Conservation (phyloP, 331 rosid species). For the Cydonia oblonga region DNA sequence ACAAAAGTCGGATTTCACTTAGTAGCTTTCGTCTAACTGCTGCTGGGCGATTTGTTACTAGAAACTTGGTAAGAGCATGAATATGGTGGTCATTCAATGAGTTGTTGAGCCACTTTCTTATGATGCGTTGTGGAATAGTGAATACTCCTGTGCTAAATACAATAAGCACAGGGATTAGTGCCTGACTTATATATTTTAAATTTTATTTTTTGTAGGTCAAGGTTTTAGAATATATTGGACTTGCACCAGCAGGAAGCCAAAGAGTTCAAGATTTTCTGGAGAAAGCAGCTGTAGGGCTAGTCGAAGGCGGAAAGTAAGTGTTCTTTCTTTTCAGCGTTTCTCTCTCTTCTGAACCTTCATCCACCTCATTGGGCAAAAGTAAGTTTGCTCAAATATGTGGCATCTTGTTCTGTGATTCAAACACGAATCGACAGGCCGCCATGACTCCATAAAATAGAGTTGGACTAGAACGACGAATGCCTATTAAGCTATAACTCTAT, state of each 20-base stretch:
- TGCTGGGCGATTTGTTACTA: constrained; percentile 68
- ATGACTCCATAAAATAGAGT: not conserved
- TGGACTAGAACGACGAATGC: not conserved
- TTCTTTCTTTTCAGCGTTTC: not conserved
- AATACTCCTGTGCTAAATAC: not conserved
- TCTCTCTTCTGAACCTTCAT: not conserved
- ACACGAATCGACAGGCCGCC: not conserved
- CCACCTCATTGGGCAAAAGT: not conserved
- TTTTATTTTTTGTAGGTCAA: not conserved
- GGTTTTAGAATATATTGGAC: constrained; percentile 22
- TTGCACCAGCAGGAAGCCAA: constrained; percentile 87
- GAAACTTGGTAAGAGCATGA: constrained; percentile 52
- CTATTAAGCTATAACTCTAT: not conserved
- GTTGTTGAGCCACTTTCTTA: constrained; percentile 39
- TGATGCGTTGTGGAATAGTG: not conserved
- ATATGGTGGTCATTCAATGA: not conserved
- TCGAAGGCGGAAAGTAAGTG: constrained; percentile 5
- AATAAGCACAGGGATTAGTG: no score
- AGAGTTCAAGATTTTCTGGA: constrained; percentile 34
- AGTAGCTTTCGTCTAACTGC: constrained; percentile 88
- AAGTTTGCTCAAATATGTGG: not conserved
- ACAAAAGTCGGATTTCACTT: constrained; percentile 34
- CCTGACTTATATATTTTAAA: not conserved
- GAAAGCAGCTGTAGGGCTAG: constrained; percentile 4
- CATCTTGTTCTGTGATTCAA: not conserved